A percentile compares a stretch with the other conserved stretches of the same genome.
Evolutionary conservation across 345 rosid genomes (phyloP).

Genomic region (Eucalyptus leucophloia): DNA sequence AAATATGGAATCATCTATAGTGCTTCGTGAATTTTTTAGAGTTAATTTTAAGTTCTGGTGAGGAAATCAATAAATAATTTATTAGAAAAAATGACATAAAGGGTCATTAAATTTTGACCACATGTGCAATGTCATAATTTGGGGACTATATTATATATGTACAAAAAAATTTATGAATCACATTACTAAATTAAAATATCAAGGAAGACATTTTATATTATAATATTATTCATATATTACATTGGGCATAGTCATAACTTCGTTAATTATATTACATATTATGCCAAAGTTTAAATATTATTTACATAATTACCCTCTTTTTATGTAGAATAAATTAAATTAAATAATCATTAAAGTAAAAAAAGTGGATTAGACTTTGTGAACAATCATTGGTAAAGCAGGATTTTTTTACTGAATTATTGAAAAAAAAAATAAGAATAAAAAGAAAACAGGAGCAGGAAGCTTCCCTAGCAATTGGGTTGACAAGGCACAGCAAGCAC

Average conservation of each 20-base stretch:
- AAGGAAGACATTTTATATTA: too few relatives aligned
- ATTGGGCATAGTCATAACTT: not conserved
- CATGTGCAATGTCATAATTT: not conserved
- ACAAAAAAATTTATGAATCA: not conserved
- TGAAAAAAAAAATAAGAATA: not conserved
- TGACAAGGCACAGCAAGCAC: not conserved
- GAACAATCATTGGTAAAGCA: not conserved
- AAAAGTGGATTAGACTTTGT: not conserved
- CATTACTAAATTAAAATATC: not conserved
- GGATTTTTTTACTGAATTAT: not conserved
- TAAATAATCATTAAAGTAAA: not conserved
- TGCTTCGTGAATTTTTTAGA: not conserved
- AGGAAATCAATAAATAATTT: not conserved
- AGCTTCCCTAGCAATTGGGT: not conserved
- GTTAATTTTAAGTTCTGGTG: not conserved
- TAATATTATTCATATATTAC: accelerated
- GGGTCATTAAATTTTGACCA: not conserved
- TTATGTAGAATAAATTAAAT: not conserved
- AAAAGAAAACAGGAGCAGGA: not conserved
- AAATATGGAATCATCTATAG: not conserved
- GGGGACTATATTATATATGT: too few relatives aligned
- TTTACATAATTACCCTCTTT: accelerated
- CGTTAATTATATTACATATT: accelerated
- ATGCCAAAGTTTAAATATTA: accelerated
- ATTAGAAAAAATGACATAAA: not conserved